These are phyloP conservation scores for Lagerstroemia speciosa DNA, from an alignment of 345 rosid species.

Conservation along the genomic window DNA sequence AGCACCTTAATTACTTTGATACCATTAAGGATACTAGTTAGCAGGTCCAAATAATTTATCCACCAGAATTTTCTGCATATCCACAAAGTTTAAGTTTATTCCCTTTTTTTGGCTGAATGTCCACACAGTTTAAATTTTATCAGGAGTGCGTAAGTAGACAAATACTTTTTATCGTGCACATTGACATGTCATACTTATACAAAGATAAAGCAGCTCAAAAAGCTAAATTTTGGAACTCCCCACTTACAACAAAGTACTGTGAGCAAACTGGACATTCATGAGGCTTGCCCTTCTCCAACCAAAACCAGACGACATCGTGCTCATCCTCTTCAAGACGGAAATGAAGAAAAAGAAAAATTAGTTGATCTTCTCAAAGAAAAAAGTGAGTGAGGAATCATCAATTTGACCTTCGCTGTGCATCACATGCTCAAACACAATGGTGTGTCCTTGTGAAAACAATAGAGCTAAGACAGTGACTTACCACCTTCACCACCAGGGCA, in stretches of 20 bases:
- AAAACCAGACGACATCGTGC: constrained; percentile 97
- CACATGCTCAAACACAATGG: neutral
- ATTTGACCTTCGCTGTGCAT: neutral
- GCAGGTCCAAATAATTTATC: neutral
- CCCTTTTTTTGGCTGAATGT: too few relatives aligned
- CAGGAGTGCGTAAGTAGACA: neutral
- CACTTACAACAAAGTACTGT: constrained; percentile 80
- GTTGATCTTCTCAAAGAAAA: neutral
- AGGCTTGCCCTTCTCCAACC: constrained; percentile 93
- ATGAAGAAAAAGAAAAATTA: neutral
- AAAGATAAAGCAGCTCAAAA: neutral
- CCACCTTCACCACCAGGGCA: constrained; percentile 94
- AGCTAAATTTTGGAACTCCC: neutral
- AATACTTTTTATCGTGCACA: neutral
- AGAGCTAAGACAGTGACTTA: constrained; percentile 16
- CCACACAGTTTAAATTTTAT: neutral
- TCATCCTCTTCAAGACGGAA: constrained; percentile 57
- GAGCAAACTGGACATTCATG: constrained; percentile 85
- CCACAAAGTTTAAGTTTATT: neutral
- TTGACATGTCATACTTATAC: neutral
- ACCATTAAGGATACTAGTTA: neutral
- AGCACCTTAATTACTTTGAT: neutral
- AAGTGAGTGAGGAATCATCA: neutral
- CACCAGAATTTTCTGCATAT: neutral
- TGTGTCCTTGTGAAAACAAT: neutral